These are phyloP conservation scores for Fusarium haematococcum DNA, from an alignment of 2,329 filamentous ascomycete genomes.

Conservation along the genomic window DNA sequence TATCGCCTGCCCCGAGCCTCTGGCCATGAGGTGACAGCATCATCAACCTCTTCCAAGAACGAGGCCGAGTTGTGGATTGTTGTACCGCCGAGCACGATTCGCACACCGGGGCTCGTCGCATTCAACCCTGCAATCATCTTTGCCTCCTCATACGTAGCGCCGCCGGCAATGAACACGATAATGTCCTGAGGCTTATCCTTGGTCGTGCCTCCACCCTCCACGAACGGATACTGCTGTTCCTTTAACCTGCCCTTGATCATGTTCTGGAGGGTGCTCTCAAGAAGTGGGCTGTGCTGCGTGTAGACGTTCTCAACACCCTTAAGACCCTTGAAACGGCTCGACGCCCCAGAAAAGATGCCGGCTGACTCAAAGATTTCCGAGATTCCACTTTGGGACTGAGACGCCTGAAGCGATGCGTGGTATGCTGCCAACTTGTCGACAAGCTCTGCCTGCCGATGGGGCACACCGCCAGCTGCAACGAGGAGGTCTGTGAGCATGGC, in stretches of 20 bases:
- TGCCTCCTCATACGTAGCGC: conserved; percentile 95
- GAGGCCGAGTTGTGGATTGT: conserved; percentile 87
- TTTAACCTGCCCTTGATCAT: conserved; percentile 91
- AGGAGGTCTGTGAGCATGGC: conserved; percentile 90
- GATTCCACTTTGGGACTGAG: conserved; percentile 80
- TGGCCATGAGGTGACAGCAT: conserved; percentile 88
- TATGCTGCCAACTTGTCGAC: conserved; percentile 87
- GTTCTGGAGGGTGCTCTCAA: conserved; percentile 90
- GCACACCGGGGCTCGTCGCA: conserved; percentile 86
- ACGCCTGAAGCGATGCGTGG: conserved; percentile 85
- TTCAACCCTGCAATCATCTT: conserved; percentile 97
- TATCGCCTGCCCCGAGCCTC: conserved; percentile 60
- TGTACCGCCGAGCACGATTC: conserved; percentile 91
- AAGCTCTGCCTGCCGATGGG: conserved; percentile 79
- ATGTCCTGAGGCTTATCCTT: conserved; percentile 97
- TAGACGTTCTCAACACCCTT: conserved; percentile 99
- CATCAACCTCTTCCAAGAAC: conserved; percentile 92
- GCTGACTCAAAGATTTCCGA: conserved; percentile 92
- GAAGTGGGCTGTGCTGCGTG: conserved; percentile 91
- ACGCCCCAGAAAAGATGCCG: conserved; percentile 90
- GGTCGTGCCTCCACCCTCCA: conserved; percentile 87
- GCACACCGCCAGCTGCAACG: conserved; percentile 83
- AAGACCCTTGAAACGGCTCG: conserved; percentile 90
- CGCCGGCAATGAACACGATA: conserved; percentile 93
- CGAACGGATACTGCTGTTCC: conserved; percentile 91